Percentiles rank a stretch among this genome's conserved stretches.
phyloP scores from a whole-genome alignment of 1,139 yeast genomes.

The Taphrina confusa region DNA sequence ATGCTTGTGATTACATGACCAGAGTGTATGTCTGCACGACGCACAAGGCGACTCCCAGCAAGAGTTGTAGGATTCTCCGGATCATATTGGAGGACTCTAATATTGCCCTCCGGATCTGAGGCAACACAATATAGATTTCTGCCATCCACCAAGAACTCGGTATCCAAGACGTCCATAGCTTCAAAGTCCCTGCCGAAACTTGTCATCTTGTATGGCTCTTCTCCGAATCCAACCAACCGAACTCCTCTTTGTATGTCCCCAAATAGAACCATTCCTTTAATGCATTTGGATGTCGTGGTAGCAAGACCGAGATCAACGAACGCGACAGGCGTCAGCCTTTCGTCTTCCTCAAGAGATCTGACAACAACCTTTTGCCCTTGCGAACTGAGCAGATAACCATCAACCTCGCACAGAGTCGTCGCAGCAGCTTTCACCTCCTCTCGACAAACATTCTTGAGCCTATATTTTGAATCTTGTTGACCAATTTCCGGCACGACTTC shows the following conservation, averaged over 20 bases:
- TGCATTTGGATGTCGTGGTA: constrained; percentile 75
- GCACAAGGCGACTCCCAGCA: constrained; percentile 74
- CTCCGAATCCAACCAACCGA: constrained; percentile 82
- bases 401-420: constrained; percentile 71
- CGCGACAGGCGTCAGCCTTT: constrained; percentile 85
- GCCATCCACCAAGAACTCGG: constrained; percentile 73
- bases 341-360: constrained; percentile 79
- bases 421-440: constrained; percentile 87
- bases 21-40: constrained; percentile 68
- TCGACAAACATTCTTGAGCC: constrained; percentile 69
- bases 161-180: constrained; percentile 58
- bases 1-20: constrained; percentile 65
- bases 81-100: constrained; percentile 81
- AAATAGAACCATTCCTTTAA: constrained; percentile 72
- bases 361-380: constrained; percentile 80
- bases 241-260: constrained; percentile 83
- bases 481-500: constrained; percentile 91
- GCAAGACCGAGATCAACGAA: constrained; percentile 82
- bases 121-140: constrained; percentile 67
- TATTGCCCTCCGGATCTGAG: constrained; percentile 68
- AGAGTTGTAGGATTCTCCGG: constrained; percentile 77
- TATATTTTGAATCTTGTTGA: constrained; percentile 77
- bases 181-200: constrained; percentile 73
- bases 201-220: constrained; percentile 89
- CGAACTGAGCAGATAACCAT: constrained; percentile 79